Evolutionary conservation across 2,329 filamentous ascomycete species (phyloP).

Genomic region (Phyllosticta citriasiana): DNA sequence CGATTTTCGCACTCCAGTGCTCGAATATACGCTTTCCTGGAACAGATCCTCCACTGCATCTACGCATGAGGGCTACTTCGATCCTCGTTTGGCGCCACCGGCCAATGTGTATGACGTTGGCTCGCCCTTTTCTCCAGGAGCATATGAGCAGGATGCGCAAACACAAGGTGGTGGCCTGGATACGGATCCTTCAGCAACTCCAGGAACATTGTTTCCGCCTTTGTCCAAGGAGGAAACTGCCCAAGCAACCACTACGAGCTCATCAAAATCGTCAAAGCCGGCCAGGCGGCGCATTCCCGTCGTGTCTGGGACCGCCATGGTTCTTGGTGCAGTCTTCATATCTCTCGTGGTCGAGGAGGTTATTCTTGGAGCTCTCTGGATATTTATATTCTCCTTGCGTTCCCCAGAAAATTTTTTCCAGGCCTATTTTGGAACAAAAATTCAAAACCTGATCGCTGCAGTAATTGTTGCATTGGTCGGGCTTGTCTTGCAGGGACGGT

Average conservation of each 20-base stretch:
- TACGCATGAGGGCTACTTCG: neutral
- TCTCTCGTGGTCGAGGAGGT: conserved; percentile 2
- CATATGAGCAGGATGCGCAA: neutral
- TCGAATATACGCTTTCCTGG: neutral
- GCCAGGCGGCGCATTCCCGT: neutral
- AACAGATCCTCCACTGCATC: conserved; percentile 14
- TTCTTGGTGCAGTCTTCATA: neutral
- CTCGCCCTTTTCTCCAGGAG: neutral
- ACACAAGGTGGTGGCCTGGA: neutral
- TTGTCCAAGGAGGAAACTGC: neutral
- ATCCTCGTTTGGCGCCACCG: neutral
- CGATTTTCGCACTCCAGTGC: neutral
- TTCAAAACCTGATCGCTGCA: conserved; percentile 1
- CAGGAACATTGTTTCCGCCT: neutral
- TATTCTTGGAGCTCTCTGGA: conserved; percentile 6
- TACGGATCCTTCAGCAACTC: neutral
- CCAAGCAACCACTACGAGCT: neutral
- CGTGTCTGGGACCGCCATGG: neutral
- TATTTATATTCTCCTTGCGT: neutral
- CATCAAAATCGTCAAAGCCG: neutral
- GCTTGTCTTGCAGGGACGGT: neutral
- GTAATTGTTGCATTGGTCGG: neutral
- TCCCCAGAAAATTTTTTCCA: neutral
- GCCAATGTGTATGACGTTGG: neutral
- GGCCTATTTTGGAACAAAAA: conserved; percentile 7